Conservation (phyloP, 2,329 filamentous ascomycete species). For the Phoma herbarum region DNA sequence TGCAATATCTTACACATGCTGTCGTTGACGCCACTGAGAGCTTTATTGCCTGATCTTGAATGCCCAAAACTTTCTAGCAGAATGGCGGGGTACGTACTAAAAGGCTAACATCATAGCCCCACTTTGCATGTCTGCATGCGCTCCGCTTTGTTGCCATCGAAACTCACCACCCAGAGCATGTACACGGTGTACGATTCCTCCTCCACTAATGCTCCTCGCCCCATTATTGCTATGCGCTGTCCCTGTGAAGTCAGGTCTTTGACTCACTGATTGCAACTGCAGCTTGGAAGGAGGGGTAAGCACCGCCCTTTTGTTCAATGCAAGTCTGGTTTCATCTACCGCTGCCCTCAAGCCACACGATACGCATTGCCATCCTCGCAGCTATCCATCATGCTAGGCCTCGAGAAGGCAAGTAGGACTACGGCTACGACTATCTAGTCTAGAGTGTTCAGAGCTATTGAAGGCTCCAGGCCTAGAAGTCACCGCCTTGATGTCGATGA, state of each 20-base stretch:
- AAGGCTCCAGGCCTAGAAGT: background rate
- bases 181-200: background rate
- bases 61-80: slow-evolving; percentile 1
- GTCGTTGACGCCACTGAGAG: background rate
- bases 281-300: background rate
- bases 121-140: slow-evolving; percentile 1
- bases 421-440: background rate
- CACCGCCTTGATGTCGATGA: background rate
- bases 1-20: background rate
- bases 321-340: slow-evolving; percentile 1
- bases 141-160: slow-evolving; percentile 1
- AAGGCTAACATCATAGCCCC: slow-evolving; percentile 1
- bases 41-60: background rate
- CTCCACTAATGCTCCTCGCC: background rate
- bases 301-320: background rate
- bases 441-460: too few relatives aligned
- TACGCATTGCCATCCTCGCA: background rate
- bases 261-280: background rate
- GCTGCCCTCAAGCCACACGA: background rate
- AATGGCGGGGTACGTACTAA: background rate
- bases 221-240: background rate
- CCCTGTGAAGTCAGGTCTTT: background rate
- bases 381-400: background rate
- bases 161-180: background rate
- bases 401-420: background rate